Evolutionary conservation across 768 basidiomycete species (phyloP).

Genomic region (Porpolomopsis calyptriformis): DNA sequence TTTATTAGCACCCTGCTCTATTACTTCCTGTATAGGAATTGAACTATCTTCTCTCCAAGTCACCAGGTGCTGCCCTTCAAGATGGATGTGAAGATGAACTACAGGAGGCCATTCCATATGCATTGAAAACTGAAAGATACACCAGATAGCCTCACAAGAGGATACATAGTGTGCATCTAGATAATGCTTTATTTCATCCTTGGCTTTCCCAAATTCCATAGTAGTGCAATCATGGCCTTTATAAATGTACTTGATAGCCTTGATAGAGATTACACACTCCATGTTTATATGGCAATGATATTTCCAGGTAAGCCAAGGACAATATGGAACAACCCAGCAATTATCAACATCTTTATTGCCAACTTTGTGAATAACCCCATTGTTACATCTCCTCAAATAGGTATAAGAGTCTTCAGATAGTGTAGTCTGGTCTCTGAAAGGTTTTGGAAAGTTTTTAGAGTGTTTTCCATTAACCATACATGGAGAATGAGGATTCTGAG

Average conservation of each 20-base stretch:
- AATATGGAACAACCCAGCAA: constrained; percentile 17
- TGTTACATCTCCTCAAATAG: constrained; percentile 22
- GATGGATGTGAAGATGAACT: constrained; percentile 24
- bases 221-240: constrained; percentile 36
- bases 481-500: constrained; percentile 19
- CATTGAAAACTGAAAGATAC: constrained; percentile 23
- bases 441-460: constrained; percentile 35
- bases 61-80: constrained; percentile 24
- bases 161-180: constrained; percentile 29
- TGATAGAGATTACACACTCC: constrained; percentile 29
- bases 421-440: constrained; percentile 23
- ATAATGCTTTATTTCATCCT: constrained; percentile 27
- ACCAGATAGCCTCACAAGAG: constrained; percentile 21
- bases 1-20: constrained; percentile 26
- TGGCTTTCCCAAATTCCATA: constrained; percentile 20
- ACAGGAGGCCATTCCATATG: constrained; percentile 24
- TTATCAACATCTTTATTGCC: not conserved
- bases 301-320: constrained; percentile 22
- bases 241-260: constrained; percentile 36
- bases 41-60: constrained; percentile 24
- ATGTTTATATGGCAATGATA: constrained; percentile 43
- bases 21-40: constrained; percentile 31
- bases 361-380: constrained; percentile 16
- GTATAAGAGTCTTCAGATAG: constrained; percentile 33
- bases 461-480: constrained; percentile 36